Evolutionary conservation across 2,329 filamentous ascomycete species (phyloP).

Genomic region (Pseudohalonectria lignicola): DNA sequence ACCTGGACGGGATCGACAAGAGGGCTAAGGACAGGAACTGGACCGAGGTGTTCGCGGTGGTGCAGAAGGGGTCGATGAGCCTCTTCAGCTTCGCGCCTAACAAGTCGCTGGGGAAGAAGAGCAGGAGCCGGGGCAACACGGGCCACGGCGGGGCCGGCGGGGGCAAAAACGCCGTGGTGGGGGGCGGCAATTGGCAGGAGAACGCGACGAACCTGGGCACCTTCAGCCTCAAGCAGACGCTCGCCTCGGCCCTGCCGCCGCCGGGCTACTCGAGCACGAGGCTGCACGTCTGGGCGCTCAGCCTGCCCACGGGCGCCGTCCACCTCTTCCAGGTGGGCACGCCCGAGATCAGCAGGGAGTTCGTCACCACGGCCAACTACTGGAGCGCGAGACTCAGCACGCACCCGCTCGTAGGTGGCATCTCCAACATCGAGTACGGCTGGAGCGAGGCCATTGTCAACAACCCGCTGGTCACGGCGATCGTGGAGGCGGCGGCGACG

Average conservation of each 20-base stretch:
- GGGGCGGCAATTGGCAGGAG: constrained; percentile 96
- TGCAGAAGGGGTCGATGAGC: constrained; percentile 89
- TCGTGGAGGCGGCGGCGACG: constrained; percentile 30
- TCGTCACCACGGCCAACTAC: constrained; percentile 90
- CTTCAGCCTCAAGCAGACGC: constrained; percentile 81
- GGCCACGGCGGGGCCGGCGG: background rate
- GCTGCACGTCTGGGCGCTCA: constrained; percentile 90
- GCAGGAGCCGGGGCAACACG: constrained; percentile 29
- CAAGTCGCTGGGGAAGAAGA: constrained; percentile 63
- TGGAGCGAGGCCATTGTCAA: constrained; percentile 82
- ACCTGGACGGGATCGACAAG: constrained; percentile 82
- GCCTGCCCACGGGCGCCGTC: constrained; percentile 82
- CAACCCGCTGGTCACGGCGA: constrained; percentile 39
- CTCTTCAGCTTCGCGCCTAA: constrained; percentile 86
- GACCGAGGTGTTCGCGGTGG: constrained; percentile 90
- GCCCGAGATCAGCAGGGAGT: constrained; percentile 87
- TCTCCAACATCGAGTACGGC: constrained; percentile 95
- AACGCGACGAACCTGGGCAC: constrained; percentile 84
- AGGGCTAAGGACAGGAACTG: constrained; percentile 90
- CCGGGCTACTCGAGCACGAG: constrained; percentile 87
- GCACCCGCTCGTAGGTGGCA: constrained; percentile 81
- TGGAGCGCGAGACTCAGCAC: constrained; percentile 94
- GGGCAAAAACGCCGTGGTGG: constrained; percentile 48
- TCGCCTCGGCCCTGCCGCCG: constrained; percentile 79
- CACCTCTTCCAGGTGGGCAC: constrained; percentile 98